Base-by-base conservation (phyloP, 2,329 filamentous ascomycete genomes). In the Knufia fluminis region DNA sequence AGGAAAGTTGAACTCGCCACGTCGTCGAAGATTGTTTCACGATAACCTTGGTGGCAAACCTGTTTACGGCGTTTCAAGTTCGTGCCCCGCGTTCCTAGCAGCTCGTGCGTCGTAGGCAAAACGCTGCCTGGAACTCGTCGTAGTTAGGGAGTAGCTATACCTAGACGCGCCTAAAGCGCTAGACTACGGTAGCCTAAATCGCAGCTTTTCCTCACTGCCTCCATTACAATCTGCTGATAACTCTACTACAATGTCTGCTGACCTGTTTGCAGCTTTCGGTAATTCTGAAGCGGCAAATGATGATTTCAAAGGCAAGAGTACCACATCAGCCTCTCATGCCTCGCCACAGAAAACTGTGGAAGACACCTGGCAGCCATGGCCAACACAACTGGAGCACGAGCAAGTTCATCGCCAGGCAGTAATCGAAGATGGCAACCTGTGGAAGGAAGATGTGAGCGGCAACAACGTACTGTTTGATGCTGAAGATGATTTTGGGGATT, bases 381-480 rank as follows among this genome's bases (percentile, higher is more conserved):
- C 44, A 8, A 14, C 31, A n/a, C 31, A 38, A 12, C 10, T 26
- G 19, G 10, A 32, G 19, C 8, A 19, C 10, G 10, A n/a, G 16
- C 24, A 19, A 32, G 35, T 41, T 14, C 20, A 10, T 23, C 6
- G 3, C 16, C 28, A 32, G 4, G 14, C 32, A 38, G 22, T 3
- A 38, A 2, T 8, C 24, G 19, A 39, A 2, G 40, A 28, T 19
- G 36, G 44, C 22, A 43, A 52, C 12, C 44, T 57, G 6, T 58
- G 56, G 57, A 44, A 50, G 35, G 41, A 20, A 32, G 47, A 52
- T 28, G n/a, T 2, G 3, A 23, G 32, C 24, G 59, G 60, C 12
- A 60, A 57, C 1, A 76, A 79, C 55, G 42, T 86, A 2, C 67
- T 86, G 2, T 86, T 86, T 61, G 82, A 86, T 63, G 82, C 77